A percentile compares a stretch with the other conserved stretches of the same genome.
Conservation (phyloP, 1,284 basidiomycete genomes). For the Ustilago crameri region DNA sequence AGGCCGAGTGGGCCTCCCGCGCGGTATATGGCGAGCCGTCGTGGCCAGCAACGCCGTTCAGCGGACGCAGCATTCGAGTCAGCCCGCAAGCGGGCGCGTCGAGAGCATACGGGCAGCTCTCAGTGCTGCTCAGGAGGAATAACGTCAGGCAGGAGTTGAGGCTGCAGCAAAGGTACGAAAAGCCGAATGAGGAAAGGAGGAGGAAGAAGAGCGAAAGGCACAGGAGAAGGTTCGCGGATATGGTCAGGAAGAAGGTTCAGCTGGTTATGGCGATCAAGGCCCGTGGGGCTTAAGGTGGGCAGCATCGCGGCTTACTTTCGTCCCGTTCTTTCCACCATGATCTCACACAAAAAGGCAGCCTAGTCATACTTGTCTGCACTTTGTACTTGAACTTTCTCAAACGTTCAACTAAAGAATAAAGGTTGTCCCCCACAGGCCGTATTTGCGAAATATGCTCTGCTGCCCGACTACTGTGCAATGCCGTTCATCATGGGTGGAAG, state of each 20-base stretch:
- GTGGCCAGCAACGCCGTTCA: slow-evolving; percentile 45
- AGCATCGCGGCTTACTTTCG: no score
- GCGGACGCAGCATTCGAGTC: slow-evolving; percentile 35
- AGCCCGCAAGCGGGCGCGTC: slow-evolving; percentile 29
- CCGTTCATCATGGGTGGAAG: no score
- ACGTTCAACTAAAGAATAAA: no score
- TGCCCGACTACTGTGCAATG: no score
- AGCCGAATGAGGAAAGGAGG: slow-evolving; percentile 64
- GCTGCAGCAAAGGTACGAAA: slow-evolving; percentile 63
- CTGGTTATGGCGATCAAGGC: slow-evolving; percentile 66
- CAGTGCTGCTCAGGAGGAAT: slow-evolving; percentile 49
- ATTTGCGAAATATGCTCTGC: no score
- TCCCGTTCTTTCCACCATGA: background rate
- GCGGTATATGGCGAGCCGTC: slow-evolving; percentile 36
- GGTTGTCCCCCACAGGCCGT: no score
- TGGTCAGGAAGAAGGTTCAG: slow-evolving; percentile 66
- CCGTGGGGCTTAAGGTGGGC: slow-evolving; percentile 51
- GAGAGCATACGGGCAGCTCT: slow-evolving; percentile 43
- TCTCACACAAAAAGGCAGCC: no score
- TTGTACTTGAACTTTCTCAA: no score
- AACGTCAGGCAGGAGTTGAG: slow-evolving; percentile 61
- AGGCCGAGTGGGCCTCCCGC: slow-evolving; percentile 34
- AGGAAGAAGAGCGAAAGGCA: slow-evolving; percentile 65
- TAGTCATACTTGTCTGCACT: no score
- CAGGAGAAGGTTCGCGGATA: slow-evolving; percentile 64